These are phyloP conservation scores for Suillus sp. DNA, from an alignment of 768 basidiomycete genomes.

Conservation along the genomic window DNA sequence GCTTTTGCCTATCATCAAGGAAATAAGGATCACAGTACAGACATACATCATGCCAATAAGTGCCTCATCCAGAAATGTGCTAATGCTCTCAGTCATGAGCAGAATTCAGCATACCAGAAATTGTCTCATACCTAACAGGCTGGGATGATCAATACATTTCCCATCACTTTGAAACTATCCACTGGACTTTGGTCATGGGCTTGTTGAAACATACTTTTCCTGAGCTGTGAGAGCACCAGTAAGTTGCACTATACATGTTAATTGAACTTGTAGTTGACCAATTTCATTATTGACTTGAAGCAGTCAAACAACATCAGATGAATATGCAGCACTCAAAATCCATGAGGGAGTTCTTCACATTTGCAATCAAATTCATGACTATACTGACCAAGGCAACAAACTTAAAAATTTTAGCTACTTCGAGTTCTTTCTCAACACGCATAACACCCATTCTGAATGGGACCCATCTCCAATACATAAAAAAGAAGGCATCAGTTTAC, in stretches of 20 bases:
- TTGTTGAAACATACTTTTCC: not conserved
- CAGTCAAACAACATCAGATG: not conserved
- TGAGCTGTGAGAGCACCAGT: too few relatives aligned
- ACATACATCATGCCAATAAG: not conserved
- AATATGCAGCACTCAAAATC: not conserved
- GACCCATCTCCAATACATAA: too few relatives aligned
- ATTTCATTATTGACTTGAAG: too few relatives aligned
- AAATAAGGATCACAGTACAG: not conserved
- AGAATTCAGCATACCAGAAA: slow-evolving; percentile 12
- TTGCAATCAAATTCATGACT: too few relatives aligned
- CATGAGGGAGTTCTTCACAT: too few relatives aligned
- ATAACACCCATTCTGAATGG: too few relatives aligned
- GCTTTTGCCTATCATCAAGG: not conserved
- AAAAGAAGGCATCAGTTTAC: too few relatives aligned
- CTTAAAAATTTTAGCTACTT: too few relatives aligned
- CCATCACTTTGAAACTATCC: slow-evolving; percentile 8
- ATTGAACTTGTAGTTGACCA: too few relatives aligned
- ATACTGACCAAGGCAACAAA: too few relatives aligned
- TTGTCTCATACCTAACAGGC: slow-evolving; percentile 9
- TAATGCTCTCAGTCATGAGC: slow-evolving; percentile 19
- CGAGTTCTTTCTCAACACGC: too few relatives aligned
- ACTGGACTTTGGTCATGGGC: not conserved
- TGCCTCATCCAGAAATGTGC: slow-evolving; percentile 36
- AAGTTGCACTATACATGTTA: too few relatives aligned
- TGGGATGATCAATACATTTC: slow-evolving; percentile 11